phyloP scores from a whole-genome alignment of 495 filamentous ascomycete genomes.

The Xylaria scruposa region DNA sequence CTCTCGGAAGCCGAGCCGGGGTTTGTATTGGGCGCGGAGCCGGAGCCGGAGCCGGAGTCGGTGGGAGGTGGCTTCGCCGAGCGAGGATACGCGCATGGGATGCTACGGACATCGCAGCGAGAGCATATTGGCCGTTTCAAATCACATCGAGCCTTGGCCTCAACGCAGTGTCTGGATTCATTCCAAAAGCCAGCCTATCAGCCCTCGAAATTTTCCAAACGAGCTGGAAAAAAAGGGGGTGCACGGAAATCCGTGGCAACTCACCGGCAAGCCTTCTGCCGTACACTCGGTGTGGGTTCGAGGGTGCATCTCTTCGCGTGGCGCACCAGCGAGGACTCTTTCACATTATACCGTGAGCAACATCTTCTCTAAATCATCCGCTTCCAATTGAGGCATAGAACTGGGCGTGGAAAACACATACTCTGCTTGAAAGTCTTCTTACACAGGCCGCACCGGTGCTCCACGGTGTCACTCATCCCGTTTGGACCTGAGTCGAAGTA shows the following conservation, averaged over 20 bases:
- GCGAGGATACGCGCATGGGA: conserved; percentile 41
- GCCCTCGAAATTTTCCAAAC: neutral
- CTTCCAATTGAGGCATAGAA: neutral
- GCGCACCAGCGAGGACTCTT: conserved; percentile 44
- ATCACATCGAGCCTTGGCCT: conserved; percentile 48
- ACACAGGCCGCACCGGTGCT: conserved; percentile 22
- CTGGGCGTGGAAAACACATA: neutral
- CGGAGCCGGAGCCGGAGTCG: neutral
- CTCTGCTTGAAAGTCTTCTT: conserved; percentile 27
- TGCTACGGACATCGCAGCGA: conserved; percentile 43
- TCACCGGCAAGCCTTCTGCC: conserved; percentile 47
- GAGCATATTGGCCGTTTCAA: conserved; percentile 46
- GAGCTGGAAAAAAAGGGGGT: neutral
- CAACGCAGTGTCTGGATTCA: conserved; percentile 39
- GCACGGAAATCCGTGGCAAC: neutral
- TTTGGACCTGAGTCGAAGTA: neutral
- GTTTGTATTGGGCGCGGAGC: neutral
- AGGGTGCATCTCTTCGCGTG: conserved; percentile 37
- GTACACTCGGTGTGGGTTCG: conserved; percentile 27
- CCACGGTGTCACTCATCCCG: conserved; percentile 18
- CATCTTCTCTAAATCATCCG: neutral
- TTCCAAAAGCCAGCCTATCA: neutral
- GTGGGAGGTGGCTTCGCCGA: neutral
- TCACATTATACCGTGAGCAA: neutral
- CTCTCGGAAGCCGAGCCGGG: neutral